Percentiles rank a stretch among this genome's conserved stretches.
These are phyloP conservation scores for Flaveria floridana DNA, from an alignment of 140 eudicot genomes.

Conservation along the genomic window DNA sequence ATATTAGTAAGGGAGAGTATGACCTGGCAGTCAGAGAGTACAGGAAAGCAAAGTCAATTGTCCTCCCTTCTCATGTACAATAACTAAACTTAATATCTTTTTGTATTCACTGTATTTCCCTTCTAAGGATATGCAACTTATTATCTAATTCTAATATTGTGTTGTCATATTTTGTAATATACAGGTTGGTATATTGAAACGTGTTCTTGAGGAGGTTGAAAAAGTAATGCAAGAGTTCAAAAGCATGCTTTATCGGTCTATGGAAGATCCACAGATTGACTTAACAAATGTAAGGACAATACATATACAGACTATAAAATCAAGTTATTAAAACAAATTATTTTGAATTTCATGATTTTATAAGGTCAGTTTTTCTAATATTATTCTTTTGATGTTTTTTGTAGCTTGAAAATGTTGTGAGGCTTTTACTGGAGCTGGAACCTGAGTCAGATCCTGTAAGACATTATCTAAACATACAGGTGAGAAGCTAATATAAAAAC, in stretches of 20 bases:
- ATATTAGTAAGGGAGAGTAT: conserved; percentile 91
- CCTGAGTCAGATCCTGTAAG: conserved; percentile 98
- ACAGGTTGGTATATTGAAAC: conserved; percentile 96
- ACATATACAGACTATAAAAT: conserved; percentile 20
- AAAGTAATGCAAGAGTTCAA: conserved; percentile 96
- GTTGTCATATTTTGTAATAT: conserved; percentile 16
- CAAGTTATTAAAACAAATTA: conserved; percentile 21
- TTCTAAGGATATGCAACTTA: conserved; percentile 12
- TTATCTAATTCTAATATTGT: background rate
- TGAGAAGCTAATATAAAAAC: conserved; percentile 30
- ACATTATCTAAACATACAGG: conserved; percentile 94
- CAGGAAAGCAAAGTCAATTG: conserved; percentile 98
- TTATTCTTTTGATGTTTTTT: conserved; percentile 26
- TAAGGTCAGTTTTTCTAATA: background rate
- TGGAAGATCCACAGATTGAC: conserved; percentile 94
- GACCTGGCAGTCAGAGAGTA: conserved; percentile 98
- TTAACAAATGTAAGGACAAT: conserved; percentile 60
- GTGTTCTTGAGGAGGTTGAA: conserved; percentile 98
- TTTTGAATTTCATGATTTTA: conserved; percentile 10
- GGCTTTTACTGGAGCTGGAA: conserved; percentile 94
- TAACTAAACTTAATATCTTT: conserved; percentile 22
- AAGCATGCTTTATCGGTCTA: conserved; percentile 84
- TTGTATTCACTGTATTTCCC: conserved; percentile 15
- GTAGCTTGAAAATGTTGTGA: conserved; percentile 95
- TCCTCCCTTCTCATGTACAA: conserved; percentile 91